Percentiles rank a stretch among this genome's conserved stretches.
phyloP scores from a whole-genome alignment of 495 filamentous ascomycete species.

The Hypoxylon lenormandii region DNA sequence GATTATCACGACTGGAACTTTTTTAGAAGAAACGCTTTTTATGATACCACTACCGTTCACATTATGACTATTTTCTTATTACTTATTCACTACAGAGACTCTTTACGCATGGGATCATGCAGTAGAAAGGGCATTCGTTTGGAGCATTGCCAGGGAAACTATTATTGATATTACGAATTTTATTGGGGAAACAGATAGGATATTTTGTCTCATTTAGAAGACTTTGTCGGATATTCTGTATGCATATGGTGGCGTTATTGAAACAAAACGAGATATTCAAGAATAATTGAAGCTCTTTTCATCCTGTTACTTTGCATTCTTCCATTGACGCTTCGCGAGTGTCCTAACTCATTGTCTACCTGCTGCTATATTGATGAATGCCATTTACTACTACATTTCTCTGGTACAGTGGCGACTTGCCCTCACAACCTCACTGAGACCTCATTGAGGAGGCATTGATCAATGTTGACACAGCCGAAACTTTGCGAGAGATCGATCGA shows the following conservation, averaged over 20 bases:
- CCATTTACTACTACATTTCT: too few species aligned
- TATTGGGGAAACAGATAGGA: neutral
- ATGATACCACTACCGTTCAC: slow-evolving; percentile 37
- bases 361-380: too few species aligned
- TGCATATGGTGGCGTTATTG: slow-evolving; percentile 34
- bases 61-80: slow-evolving; percentile 6
- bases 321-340: too few species aligned
- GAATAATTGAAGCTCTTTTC: too few species aligned
- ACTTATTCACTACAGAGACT: slow-evolving; percentile 21
- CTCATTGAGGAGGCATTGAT: too few species aligned
- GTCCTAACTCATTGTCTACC: too few species aligned
- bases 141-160: slow-evolving; percentile 11
- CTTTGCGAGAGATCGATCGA: too few species aligned
- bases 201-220: too few species aligned
- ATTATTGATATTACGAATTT: neutral
- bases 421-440: too few species aligned
- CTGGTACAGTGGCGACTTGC: too few species aligned
- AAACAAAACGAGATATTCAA: slow-evolving; percentile 1
- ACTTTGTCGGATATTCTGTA: slow-evolving; percentile 16
- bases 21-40: slow-evolving; percentile 13
- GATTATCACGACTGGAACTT: slow-evolving; percentile 15
- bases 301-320: too few species aligned
- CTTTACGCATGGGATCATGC: slow-evolving; percentile 35
- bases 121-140: slow-evolving; percentile 37
- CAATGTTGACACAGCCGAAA: too few species aligned